Conservation (phyloP, 2,329 filamentous ascomycete genomes). For the Ascochyta clinopodiicola region DNA sequence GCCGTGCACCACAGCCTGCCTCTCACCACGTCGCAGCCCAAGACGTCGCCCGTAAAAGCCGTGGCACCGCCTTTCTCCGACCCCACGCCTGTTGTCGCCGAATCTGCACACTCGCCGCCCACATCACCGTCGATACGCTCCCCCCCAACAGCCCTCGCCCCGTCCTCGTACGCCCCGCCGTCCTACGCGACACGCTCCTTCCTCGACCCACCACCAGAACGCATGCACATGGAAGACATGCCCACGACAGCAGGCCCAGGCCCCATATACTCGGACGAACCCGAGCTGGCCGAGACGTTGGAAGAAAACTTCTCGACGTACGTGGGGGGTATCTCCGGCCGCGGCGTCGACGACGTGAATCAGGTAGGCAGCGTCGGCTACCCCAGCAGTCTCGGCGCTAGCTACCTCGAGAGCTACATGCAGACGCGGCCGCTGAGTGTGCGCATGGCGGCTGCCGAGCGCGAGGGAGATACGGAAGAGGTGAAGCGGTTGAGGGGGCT, state of each 20-base stretch:
- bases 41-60: conserved; percentile 33
- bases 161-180: conserved; percentile 16
- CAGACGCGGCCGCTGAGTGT: conserved; percentile 44
- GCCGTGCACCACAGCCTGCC: conserved; percentile 43
- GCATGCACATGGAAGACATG: conserved; percentile 22
- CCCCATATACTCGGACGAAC: conserved; percentile 31
- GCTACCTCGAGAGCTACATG: conserved; percentile 50
- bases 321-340: conserved; percentile 44
- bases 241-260: conserved; percentile 19
- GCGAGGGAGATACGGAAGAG: conserved; percentile 24
- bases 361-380: conserved; percentile 46
- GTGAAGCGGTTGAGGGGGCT: conserved; percentile 9
- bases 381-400: conserved; percentile 43
- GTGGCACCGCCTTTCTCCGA: conserved; percentile 23
- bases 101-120: conserved; percentile 19
- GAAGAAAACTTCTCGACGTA: conserved; percentile 43
- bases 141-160: conserved; percentile 15
- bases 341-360: conserved; percentile 43
- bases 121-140: conserved; percentile 17
- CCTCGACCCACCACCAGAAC: conserved; percentile 34
- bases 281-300: conserved; percentile 8
- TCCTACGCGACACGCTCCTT: conserved; percentile 32
- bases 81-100: conserved; percentile 13
- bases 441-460: conserved; percentile 43
- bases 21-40: conserved; percentile 28